A percentile compares a stretch with the other conserved stretches of the same genome.
Evolutionary conservation across 2,329 filamentous ascomycete genomes (phyloP).

Genomic region (Colletotrichum filicis): DNA sequence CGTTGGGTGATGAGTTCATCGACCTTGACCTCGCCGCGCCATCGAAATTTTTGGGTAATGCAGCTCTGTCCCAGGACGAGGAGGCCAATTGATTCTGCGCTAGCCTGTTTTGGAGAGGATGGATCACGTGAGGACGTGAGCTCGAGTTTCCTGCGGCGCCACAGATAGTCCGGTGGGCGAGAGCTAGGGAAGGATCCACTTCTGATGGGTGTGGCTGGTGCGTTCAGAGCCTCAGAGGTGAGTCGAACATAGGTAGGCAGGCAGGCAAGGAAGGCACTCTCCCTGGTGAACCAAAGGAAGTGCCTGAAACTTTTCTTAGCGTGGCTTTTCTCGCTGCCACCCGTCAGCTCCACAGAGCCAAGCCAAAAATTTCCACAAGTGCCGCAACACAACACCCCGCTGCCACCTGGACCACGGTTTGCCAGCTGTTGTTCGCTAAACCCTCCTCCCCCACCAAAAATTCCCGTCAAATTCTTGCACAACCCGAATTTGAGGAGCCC

Average conservation of each 20-base stretch:
- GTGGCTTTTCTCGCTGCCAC: constrained; percentile 3
- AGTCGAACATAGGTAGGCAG: neutral
- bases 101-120: neutral
- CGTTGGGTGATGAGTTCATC: constrained; percentile 28
- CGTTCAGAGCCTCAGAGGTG: neutral
- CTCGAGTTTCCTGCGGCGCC: neutral
- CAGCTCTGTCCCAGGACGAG: constrained; percentile 14
- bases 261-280: neutral
- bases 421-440: constrained; percentile 35
- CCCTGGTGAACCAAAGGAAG: neutral
- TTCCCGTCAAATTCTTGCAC: constrained; percentile 23
- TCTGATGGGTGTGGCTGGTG: neutral
- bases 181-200: neutral
- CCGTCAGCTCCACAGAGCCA: neutral
- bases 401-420: constrained; percentile 15
- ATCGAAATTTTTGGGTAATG: constrained; percentile 33
- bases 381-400: neutral
- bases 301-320: constrained; percentile 17
- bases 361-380: neutral
- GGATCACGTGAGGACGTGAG: constrained; percentile 25
- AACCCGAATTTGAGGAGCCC: constrained; percentile 31
- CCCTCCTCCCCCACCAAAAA: constrained; percentile 35
- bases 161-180: constrained; percentile 6
- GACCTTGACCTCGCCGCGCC: constrained; percentile 30
- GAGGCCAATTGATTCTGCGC: neutral